Percentiles rank a stretch among this genome's conserved stretches.
Conservation (phyloP, 1,139 yeast species). For the Candida pseudoviswanathii region DNA sequence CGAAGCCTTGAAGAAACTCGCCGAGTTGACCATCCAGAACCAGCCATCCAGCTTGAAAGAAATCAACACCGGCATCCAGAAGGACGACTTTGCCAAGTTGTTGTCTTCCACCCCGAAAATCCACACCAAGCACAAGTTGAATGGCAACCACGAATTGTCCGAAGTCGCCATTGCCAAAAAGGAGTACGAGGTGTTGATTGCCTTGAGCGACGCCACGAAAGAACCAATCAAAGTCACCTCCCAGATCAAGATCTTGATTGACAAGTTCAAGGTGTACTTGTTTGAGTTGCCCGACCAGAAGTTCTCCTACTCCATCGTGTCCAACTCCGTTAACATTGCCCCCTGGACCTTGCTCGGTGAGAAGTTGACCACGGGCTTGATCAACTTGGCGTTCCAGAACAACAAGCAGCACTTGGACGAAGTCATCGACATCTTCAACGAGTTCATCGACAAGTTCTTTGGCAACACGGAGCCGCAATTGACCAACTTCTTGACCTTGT, state of each 20-base stretch:
- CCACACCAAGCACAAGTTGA: not conserved
- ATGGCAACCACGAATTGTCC: slow-evolving; percentile 18
- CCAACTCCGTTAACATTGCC: slow-evolving; percentile 27
- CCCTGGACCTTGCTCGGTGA: slow-evolving; percentile 43
- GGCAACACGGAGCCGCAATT: slow-evolving; percentile 25
- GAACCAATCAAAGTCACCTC: slow-evolving; percentile 37
- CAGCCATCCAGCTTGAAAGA: slow-evolving; percentile 20
- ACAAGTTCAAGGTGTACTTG: slow-evolving; percentile 60
- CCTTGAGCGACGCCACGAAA: slow-evolving; percentile 59
- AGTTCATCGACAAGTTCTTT: slow-evolving; percentile 29
- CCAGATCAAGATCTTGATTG: slow-evolving; percentile 55
- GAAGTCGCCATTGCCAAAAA: slow-evolving; percentile 48
- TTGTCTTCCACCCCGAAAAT: slow-evolving; percentile 24
- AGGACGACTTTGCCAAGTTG: slow-evolving; percentile 29
- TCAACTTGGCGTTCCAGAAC: slow-evolving; percentile 38
- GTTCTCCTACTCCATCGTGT: slow-evolving; percentile 27
- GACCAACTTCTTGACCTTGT: slow-evolving; percentile 44
- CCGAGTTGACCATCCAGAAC: slow-evolving; percentile 29
- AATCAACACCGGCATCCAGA: slow-evolving; percentile 17
- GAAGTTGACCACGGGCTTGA: slow-evolving; percentile 39
- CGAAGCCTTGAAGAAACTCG: slow-evolving; percentile 56
- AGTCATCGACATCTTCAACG: slow-evolving; percentile 33
- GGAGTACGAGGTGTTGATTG: slow-evolving; percentile 73
- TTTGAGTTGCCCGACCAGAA: slow-evolving; percentile 59
- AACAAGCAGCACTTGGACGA: slow-evolving; percentile 26